A percentile compares a stretch with the other conserved stretches of the same genome.
These are phyloP conservation scores for Cucumis hystrix DNA, from an alignment of 306 rosid genomes.

Conservation along the genomic window DNA sequence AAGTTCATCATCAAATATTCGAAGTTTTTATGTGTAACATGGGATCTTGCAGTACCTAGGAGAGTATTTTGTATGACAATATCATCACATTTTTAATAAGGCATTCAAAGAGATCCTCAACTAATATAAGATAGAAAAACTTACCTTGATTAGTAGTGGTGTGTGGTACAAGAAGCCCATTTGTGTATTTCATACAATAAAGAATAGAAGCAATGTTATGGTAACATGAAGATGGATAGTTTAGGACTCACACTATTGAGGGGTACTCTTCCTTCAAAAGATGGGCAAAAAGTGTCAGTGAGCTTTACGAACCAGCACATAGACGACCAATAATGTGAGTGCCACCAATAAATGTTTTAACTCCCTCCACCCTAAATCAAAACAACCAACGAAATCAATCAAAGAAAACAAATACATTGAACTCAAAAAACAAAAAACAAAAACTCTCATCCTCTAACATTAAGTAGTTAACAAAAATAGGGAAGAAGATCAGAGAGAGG, in stretches of 20 bases:
- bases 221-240: not conserved
- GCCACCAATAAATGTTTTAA: conserved; percentile 73
- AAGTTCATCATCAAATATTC: too few species aligned
- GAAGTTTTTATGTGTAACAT: too few species aligned
- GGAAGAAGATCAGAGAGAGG: too few species aligned
- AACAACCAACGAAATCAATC: too few species aligned
- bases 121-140: not conserved
- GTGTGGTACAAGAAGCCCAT: conserved; percentile 93
- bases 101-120: not conserved
- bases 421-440: too few species aligned
- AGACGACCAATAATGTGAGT: conserved; percentile 88
- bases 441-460: too few species aligned
- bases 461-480: too few species aligned
- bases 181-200: conserved; percentile 62
- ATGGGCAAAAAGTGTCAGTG: not conserved
- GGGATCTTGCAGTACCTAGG: too few species aligned
- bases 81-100: too few species aligned
- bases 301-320: conserved; percentile 50
- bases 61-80: too few species aligned
- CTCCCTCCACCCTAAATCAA: too few species aligned
- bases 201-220: not conserved
- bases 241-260: not conserved
- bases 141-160: conserved; percentile 85
- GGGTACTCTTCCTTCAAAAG: not conserved
- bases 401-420: too few species aligned